Evolutionary conservation across 2,329 filamentous ascomycete genomes (phyloP).

Genomic region (Diaporthe capsici): DNA sequence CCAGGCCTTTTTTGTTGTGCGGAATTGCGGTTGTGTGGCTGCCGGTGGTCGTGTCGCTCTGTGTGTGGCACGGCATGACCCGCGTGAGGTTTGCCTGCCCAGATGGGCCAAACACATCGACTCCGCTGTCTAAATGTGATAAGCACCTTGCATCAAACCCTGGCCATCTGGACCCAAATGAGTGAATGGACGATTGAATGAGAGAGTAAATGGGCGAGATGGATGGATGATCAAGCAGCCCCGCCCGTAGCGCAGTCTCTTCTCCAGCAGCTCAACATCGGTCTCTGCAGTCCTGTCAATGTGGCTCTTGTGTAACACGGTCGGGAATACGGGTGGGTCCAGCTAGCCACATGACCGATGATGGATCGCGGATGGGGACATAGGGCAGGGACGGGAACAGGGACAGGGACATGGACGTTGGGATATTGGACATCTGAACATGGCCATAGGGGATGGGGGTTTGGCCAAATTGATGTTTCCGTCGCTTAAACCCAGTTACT

Average conservation of each 20-base stretch:
- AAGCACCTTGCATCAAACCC: constrained; percentile 25
- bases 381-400: not conserved
- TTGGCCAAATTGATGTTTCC: constrained; percentile 2
- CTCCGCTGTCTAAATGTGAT: not conserved
- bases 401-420: not conserved
- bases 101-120: not conserved
- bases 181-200: not conserved
- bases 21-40: constrained; percentile 16
- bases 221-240: not conserved
- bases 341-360: constrained; percentile 29
- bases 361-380: constrained; percentile 16
- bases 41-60: constrained; percentile 18
- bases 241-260: not conserved
- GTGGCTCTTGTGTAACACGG: constrained; percentile 7
- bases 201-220: not conserved
- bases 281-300: not conserved
- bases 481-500: not conserved
- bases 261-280: not conserved
- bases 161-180: not conserved
- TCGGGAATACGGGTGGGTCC: constrained; percentile 21
- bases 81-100: constrained; percentile 9
- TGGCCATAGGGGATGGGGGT: not conserved
- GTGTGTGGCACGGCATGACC: constrained; percentile 30
- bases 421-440: not conserved
- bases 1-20: not conserved